Base-by-base conservation (phyloP, 1,284 basidiomycete species). In the Sporisorium scitamineum region DNA sequence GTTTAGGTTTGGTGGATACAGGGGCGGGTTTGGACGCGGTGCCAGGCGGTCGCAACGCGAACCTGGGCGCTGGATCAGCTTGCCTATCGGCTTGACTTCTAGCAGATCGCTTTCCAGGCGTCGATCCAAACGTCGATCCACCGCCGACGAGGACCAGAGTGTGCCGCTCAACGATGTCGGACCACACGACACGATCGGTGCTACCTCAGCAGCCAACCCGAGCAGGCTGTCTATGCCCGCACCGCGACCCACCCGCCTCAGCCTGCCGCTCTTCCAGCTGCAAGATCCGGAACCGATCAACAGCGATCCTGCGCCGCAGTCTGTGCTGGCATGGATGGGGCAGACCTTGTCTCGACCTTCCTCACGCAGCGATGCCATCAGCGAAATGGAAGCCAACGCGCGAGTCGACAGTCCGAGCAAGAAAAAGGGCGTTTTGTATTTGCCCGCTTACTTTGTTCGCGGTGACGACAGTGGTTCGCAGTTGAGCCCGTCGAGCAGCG, bases 361-460 rank as follows among this genome's bases (percentile, higher is more conserved):
- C 22, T 76, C 67, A 37, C 47, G 79, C 16, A 62, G 60, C 26
- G 79, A 76, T 37, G 61, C 42, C 8, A 67, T 67, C 27, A 54
- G 63, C 39, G 66, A 73, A 44, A 56, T 69, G 41, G 68, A 69
- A 24, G 61, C 61, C 13, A 65, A 73, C 22, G 29, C 39, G 2
- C 18, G 58, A 0, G 31, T n/a, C 5, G 52, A 69, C 37, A 47
- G 68, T 47, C 57, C 75, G 5, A 53, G 51, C 51, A 79, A 76
- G 57, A 76, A 72, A 51, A 69, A 67, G 26, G 77, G 74, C 8
- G 54, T 73, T 0, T 64, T 80, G 13, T 80, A 80, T 27, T 54
- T 80, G 18, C 79, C 79, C 0, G 79, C 79, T 2, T 80, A 79
- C 57, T 80, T 80, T 58, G 79, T 80, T 3, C 60, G 71, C 2